Conservation (phyloP, 2,329 filamentous ascomycete species). For the Penicillium concentricum region DNA sequence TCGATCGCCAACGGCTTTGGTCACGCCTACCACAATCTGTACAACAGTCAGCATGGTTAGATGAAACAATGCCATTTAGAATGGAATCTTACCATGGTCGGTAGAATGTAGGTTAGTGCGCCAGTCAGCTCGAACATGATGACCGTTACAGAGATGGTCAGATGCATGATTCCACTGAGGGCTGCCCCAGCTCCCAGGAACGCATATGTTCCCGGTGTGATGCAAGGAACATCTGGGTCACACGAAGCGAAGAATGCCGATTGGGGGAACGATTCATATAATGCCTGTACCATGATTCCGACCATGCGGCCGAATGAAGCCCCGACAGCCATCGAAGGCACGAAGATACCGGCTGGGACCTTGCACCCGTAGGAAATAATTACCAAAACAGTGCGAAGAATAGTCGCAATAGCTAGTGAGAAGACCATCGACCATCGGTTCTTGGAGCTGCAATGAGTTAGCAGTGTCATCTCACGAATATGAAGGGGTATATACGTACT, state of each 20-base stretch:
- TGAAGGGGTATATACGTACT: constrained; percentile 45
- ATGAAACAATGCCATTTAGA: too few species aligned
- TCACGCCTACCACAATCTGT: constrained; percentile 89
- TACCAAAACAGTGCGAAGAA: constrained; percentile 78
- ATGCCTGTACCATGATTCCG: constrained; percentile 88
- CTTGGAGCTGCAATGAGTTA: constrained; percentile 46
- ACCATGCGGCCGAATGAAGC: constrained; percentile 90
- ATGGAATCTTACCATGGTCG: constrained; percentile 69
- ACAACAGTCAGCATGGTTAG: neutral
- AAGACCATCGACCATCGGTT: constrained; percentile 76
- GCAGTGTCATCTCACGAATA: neutral
- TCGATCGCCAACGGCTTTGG: constrained; percentile 85
- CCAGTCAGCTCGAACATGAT: constrained; percentile 99
- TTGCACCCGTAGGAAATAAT: constrained; percentile 98
- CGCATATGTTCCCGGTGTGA: constrained; percentile 95
- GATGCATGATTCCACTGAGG: constrained; percentile 95
- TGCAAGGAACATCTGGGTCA: constrained; percentile 87
- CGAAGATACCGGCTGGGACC: constrained; percentile 95
- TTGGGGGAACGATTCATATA: constrained; percentile 79
- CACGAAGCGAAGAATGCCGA: constrained; percentile 87
- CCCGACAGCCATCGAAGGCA: constrained; percentile 96
- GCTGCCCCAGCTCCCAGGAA: constrained; percentile 91
- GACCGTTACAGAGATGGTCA: constrained; percentile 93
- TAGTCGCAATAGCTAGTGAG: constrained; percentile 74
- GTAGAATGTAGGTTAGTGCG: constrained; percentile 93